Evolutionary conservation across 192 early-diverging fungal genomes (phyloP).

Genomic region (Coemansia sp.): DNA sequence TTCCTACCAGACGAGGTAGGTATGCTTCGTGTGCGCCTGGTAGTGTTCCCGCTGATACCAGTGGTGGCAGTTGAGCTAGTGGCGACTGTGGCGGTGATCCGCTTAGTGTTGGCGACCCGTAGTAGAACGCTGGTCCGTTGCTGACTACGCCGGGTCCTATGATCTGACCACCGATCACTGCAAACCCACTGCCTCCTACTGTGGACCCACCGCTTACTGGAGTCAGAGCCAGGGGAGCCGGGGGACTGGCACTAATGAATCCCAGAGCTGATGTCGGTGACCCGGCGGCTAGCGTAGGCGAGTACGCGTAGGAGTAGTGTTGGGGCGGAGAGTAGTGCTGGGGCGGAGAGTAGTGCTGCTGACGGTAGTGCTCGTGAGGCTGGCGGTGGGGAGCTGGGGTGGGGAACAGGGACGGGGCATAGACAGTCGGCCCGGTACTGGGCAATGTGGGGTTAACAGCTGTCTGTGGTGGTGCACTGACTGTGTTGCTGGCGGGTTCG

Average conservation of each 20-base stretch:
- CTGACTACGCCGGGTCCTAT: conserved; percentile 12
- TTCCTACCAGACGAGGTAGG: conserved; percentile 6
- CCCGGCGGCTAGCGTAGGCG: conserved; percentile 12
- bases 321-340: conserved; percentile 12
- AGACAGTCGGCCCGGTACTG: conserved; percentile 2
- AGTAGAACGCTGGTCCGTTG: conserved; percentile 31
- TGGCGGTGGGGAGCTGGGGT: conserved; percentile 9
- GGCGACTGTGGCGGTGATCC: conserved; percentile 26
- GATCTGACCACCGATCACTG: conserved; percentile 22
- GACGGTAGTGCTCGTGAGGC: conserved; percentile 5
- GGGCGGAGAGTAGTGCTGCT: conserved; percentile 16
- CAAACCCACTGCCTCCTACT: conserved; percentile 4
- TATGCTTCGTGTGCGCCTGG: not conserved
- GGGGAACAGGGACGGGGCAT: conserved; percentile 6
- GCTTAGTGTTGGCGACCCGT: conserved; percentile 18
- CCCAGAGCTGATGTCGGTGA: conserved; percentile 24
- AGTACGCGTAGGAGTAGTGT: conserved; percentile 15
- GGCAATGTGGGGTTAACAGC: conserved; percentile 8
- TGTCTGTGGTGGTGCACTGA: not conserved
- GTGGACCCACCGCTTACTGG: not conserved
- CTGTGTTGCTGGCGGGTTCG: conserved; percentile 5
- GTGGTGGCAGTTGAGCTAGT: conserved; percentile 7
- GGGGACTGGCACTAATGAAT: conserved; percentile 20
- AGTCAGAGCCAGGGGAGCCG: conserved; percentile 9
- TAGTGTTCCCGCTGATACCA: not conserved